Percentiles rank a stretch among this genome's conserved stretches.
Evolutionary conservation across 1,284 basidiomycete species (phyloP).

Genomic region (Ceratobasidium sp.): DNA sequence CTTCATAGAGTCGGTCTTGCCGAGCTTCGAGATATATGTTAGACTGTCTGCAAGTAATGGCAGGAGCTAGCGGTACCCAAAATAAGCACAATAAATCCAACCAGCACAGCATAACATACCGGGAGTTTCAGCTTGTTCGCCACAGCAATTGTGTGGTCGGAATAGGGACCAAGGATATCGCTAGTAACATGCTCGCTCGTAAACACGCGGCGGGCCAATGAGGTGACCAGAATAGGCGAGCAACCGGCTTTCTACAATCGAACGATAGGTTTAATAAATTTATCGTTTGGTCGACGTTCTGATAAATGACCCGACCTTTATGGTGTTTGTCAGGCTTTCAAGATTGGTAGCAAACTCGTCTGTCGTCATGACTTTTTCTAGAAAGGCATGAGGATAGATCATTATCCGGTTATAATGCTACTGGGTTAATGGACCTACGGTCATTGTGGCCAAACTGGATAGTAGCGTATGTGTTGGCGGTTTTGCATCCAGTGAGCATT

Average conservation of each 20-base stretch:
- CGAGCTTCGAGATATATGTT: conserved; percentile 25
- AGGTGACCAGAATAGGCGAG: conserved; percentile 37
- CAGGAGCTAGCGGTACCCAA: neutral
- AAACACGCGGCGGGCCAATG: conserved; percentile 34
- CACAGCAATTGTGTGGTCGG: conserved; percentile 26
- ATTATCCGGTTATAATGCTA: neutral
- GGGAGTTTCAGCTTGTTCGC: conserved; percentile 37
- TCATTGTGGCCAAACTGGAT: conserved; percentile 38
- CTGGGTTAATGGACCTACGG: conserved; percentile 6
- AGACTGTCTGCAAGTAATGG: conserved; percentile 38
- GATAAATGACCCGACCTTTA: conserved; percentile 12
- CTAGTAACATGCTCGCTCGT: conserved; percentile 35
- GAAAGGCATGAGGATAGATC: neutral
- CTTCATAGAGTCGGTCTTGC: conserved; percentile 40
- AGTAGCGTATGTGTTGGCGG: conserved; percentile 31
- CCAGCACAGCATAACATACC: neutral
- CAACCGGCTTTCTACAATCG: conserved; percentile 19
- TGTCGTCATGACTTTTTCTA: conserved; percentile 39
- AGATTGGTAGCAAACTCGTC: conserved; percentile 38
- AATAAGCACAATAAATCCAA: neutral
- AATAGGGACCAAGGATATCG: conserved; percentile 38
- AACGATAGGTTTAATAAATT: neutral
- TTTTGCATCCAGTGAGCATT: conserved; percentile 40
- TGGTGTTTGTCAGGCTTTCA: conserved; percentile 32
- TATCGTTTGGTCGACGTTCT: neutral